Conservation (phyloP, 73 alveolate genomes). For the Tetrahymena elliotti region DNA sequence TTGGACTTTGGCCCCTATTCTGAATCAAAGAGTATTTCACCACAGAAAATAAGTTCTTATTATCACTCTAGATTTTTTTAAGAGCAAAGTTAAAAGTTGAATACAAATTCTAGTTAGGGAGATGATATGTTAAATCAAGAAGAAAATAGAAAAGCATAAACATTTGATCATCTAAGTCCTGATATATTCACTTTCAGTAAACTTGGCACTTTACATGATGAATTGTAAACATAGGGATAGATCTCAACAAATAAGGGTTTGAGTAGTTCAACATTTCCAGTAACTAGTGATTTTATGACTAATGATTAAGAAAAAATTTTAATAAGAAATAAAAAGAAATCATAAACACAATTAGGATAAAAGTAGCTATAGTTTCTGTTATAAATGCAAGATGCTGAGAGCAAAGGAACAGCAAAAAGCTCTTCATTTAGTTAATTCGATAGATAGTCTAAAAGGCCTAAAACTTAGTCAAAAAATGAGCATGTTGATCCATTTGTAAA, state of each 20-base stretch:
- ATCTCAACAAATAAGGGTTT: background rate
- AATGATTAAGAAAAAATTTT: background rate
- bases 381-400: background rate
- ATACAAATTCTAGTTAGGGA: background rate
- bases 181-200: background rate
- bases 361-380: background rate
- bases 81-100: background rate
- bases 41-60: background rate
- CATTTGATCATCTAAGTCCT: background rate
- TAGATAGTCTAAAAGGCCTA: background rate
- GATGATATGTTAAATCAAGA: background rate
- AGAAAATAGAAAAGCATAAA: background rate
- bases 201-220: background rate
- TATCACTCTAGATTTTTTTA: background rate
- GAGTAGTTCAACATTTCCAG: background rate
- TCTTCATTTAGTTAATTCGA: background rate
- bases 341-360: background rate
- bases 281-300: background rate
- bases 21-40: background rate
- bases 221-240: background rate
- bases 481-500: background rate
- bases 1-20: background rate
- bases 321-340: background rate
- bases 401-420: background rate
- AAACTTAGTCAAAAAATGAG: background rate